Conservation (phyloP, 139 green algal species). For the Tetraselmis chui region DNA sequence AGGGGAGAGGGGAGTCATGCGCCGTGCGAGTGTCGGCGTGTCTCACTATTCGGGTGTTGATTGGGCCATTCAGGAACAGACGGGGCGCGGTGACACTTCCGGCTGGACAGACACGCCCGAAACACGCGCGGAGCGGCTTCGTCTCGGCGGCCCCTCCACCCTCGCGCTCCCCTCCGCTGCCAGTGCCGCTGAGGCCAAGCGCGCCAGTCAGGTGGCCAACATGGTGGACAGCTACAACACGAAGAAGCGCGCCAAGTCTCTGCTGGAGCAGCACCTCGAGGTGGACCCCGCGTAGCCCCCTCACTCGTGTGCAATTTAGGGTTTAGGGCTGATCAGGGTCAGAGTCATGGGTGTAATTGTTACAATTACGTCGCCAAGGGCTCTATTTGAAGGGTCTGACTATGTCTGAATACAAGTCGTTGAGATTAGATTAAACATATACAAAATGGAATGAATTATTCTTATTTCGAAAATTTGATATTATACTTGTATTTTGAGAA, state of each 20-base stretch:
- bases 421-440: too few relatives aligned
- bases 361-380: too few relatives aligned
- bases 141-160: neutral
- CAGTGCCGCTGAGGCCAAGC: neutral
- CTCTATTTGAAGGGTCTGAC: too few relatives aligned
- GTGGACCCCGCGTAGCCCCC: slow-evolving; percentile 4
- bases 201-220: slow-evolving; percentile 3
- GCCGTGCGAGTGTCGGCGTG: too few relatives aligned
- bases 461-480: too few relatives aligned
- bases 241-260: slow-evolving; percentile 39
- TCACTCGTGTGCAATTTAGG: neutral
- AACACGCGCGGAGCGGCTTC: slow-evolving; percentile 28
- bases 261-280: slow-evolving; percentile 67
- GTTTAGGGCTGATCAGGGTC: too few relatives aligned
- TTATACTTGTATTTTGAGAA: too few relatives aligned
- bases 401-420: too few relatives aligned
- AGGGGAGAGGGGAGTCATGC: too few relatives aligned
- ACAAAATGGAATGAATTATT: too few relatives aligned
- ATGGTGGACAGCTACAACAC: slow-evolving; percentile 37
- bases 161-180: slow-evolving; percentile 2
- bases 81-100: slow-evolving; percentile 44
- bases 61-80: neutral
- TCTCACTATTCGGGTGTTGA: too few relatives aligned
- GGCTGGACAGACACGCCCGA: slow-evolving; percentile 64
- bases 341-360: too few relatives aligned